A percentile compares a stretch with the other conserved stretches of the same genome.
Conservation (phyloP, 805 yeast species). For the Lachancea lanzarotensis region DNA sequence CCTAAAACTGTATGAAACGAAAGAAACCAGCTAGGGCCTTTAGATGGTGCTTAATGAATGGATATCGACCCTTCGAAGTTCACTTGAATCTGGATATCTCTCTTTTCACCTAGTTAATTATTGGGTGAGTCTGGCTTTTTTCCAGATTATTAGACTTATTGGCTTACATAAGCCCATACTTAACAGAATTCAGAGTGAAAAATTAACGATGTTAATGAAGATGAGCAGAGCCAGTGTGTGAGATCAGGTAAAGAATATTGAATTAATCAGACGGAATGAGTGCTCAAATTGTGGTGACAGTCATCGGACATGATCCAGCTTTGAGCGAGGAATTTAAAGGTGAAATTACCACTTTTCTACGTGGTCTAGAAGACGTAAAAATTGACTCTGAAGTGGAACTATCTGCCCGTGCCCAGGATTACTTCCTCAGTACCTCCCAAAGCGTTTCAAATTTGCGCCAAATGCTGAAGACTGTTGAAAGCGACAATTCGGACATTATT, state of each 20-base stretch:
- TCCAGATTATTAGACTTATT: not conserved
- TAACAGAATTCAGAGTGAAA: not conserved
- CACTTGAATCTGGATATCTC: not conserved
- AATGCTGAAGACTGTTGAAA: not conserved
- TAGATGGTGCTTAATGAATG: too few relatives aligned
- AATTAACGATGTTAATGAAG: not conserved
- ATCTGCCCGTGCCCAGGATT: constrained; percentile 16
- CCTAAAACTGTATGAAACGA: too few relatives aligned
- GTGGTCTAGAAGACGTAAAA: not conserved
- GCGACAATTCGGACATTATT: constrained; percentile 19
- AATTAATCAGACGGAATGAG: not conserved
- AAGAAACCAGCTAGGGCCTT: too few relatives aligned
- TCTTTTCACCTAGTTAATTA: not conserved
- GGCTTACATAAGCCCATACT: not conserved
- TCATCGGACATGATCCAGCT: constrained; percentile 12
- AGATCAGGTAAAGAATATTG: not conserved
- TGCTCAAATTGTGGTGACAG: constrained; percentile 10
- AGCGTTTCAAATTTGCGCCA: not conserved
- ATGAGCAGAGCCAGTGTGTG: not conserved
- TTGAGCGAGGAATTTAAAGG: constrained; percentile 5
- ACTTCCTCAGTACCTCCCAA: constrained; percentile 3
- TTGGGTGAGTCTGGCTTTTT: not conserved
- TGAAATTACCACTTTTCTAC: not conserved
- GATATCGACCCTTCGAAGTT: too few relatives aligned
- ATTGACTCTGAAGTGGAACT: constrained; percentile 8